Percentiles rank a stretch among this genome's conserved stretches.
These are phyloP conservation scores for Linum trigynum DNA, from an alignment of 345 rosid genomes.

Conservation along the genomic window DNA sequence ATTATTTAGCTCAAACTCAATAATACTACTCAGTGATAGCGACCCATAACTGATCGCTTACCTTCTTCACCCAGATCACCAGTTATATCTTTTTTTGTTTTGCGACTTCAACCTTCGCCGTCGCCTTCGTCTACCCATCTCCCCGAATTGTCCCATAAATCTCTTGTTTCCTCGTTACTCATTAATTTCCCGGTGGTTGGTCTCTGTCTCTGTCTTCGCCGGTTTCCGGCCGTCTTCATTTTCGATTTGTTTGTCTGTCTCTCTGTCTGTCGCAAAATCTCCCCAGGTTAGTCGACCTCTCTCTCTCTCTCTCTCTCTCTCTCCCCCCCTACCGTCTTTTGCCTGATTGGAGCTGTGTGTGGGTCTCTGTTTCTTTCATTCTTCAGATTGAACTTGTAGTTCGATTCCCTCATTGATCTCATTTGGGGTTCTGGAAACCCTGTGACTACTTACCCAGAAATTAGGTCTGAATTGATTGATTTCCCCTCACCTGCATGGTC, in stretches of 20 bases:
- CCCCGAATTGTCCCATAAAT: too few relatives aligned
- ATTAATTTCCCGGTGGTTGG: background rate
- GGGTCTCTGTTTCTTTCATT: too few relatives aligned
- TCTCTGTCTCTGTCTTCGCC: background rate
- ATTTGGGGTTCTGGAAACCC: background rate
- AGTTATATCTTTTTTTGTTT: too few relatives aligned
- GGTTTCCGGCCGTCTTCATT: background rate
- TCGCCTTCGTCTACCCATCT: too few relatives aligned
- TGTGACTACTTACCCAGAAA: too few relatives aligned
- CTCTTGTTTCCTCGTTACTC: background rate
- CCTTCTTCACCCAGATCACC: too few relatives aligned
- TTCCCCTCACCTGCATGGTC: background rate
- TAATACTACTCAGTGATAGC: too few relatives aligned
- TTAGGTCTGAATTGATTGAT: background rate
- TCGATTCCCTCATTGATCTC: background rate
- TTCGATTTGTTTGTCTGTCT: background rate
- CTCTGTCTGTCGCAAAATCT: background rate
- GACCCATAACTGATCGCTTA: too few relatives aligned
- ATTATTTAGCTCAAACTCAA: too few relatives aligned
- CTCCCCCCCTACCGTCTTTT: background rate
- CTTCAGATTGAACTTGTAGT: background rate
- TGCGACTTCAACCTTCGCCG: too few relatives aligned
- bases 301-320: background rate
- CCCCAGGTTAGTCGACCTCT: conserved; percentile 3
- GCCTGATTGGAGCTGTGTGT: too few relatives aligned